A percentile compares a stretch with the other conserved stretches of the same genome.
Conservation (phyloP, 805 yeast species). For the Metschnikowia reukaufii region DNA sequence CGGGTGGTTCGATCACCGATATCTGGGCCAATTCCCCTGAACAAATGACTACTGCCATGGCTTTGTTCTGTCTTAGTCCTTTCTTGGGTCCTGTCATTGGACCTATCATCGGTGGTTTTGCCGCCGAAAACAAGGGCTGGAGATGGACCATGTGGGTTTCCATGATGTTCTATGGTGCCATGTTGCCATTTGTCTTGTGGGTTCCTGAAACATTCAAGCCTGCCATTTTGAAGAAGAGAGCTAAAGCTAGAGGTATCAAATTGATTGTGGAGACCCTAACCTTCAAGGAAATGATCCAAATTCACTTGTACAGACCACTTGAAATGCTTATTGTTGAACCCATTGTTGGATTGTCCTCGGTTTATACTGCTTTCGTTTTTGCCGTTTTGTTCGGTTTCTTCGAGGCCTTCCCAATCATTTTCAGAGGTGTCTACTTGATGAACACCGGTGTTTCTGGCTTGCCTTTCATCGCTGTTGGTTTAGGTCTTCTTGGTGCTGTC, state of each 20-base stretch:
- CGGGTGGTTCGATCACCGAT: slow-evolving; percentile 82
- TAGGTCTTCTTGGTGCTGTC: slow-evolving; percentile 63
- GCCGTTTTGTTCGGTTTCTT: slow-evolving; percentile 79
- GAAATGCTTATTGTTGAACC: slow-evolving; percentile 74
- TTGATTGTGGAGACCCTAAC: slow-evolving; percentile 37
- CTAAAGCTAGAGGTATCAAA: slow-evolving; percentile 54
- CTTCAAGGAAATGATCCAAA: slow-evolving; percentile 45
- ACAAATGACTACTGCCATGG: slow-evolving; percentile 71
- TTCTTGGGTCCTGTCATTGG: slow-evolving; percentile 24
- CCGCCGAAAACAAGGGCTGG: slow-evolving; percentile 48
- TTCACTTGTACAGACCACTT: slow-evolving; percentile 60
- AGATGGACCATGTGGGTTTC: slow-evolving; percentile 24
- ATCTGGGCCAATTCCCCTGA: slow-evolving; percentile 56
- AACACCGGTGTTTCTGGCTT: slow-evolving; percentile 61
- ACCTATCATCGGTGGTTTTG: slow-evolving; percentile 23
- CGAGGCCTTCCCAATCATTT: slow-evolving; percentile 76
- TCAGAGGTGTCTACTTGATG: slow-evolving; percentile 64
- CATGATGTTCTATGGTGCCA: slow-evolving; percentile 20
- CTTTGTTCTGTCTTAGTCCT: slow-evolving; percentile 55
- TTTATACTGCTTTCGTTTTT: slow-evolving; percentile 72
- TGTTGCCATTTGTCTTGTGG: slow-evolving; percentile 18
- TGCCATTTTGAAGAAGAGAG: slow-evolving; percentile 21
- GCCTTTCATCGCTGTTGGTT: slow-evolving; percentile 69
- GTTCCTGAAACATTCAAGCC: slow-evolving; percentile 21
- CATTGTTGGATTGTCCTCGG: slow-evolving; percentile 65